These are phyloP conservation scores for Globisporangium orthogonon DNA, from an alignment of 352 stramenopile genomes.

Conservation along the genomic window DNA sequence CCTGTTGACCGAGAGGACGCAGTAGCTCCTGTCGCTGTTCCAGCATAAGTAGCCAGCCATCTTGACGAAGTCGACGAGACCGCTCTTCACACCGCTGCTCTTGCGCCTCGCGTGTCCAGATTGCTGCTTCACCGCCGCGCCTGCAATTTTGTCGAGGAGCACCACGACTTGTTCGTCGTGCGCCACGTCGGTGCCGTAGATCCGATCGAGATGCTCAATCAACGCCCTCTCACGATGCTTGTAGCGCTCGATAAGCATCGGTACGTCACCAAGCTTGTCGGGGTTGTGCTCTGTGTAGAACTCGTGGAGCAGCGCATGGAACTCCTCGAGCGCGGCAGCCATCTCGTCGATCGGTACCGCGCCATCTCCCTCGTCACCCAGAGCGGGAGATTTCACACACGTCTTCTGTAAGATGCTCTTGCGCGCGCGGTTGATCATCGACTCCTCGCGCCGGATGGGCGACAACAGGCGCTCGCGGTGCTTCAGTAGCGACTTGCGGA, in stretches of 20 bases:
- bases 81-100: conserved; percentile 26
- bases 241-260: conserved; percentile 46
- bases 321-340: conserved; percentile 9
- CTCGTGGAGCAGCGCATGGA: conserved; percentile 30
- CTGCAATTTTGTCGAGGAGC: conserved; percentile 22
- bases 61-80: conserved; percentile 33
- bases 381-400: not conserved
- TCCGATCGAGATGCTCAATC: conserved; percentile 55
- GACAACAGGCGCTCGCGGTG: conserved; percentile 24
- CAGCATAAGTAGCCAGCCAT: conserved; percentile 38
- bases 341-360: conserved; percentile 4
- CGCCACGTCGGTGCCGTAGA: conserved; percentile 47
- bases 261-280: conserved; percentile 50
- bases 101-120: conserved; percentile 6
- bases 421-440: conserved; percentile 14
- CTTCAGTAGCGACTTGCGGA: conserved; percentile 45
- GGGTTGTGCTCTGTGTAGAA: conserved; percentile 61
- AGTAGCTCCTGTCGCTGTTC: conserved; percentile 32
- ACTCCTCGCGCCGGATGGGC: conserved; percentile 21
- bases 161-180: conserved; percentile 22
- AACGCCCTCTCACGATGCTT: conserved; percentile 40
- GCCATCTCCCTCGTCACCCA: not conserved
- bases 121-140: not conserved
- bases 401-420: conserved; percentile 13
- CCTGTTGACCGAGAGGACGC: conserved; percentile 43